These are phyloP conservation scores for Aspergillus pseudoviridinutans DNA, from an alignment of 2,329 filamentous ascomycete species.

Conservation along the genomic window DNA sequence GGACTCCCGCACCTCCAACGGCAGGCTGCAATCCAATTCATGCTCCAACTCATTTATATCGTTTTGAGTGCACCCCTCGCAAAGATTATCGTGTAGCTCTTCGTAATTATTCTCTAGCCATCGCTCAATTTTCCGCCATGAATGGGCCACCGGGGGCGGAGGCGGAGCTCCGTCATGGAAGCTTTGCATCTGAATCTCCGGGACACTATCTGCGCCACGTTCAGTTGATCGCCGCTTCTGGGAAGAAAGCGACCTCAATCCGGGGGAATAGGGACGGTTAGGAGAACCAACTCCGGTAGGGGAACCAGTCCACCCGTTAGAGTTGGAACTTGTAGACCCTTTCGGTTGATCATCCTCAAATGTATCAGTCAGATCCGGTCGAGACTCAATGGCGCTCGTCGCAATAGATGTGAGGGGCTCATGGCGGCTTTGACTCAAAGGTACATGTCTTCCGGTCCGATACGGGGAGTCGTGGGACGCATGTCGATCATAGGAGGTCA, in stretches of 20 bases:
- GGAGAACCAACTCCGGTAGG: slow-evolving; percentile 54
- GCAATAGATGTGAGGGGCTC: slow-evolving; percentile 81
- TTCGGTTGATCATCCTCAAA: slow-evolving; percentile 70
- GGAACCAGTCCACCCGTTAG: slow-evolving; percentile 59
- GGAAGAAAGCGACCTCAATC: slow-evolving; percentile 74
- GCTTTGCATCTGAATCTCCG: slow-evolving; percentile 94
- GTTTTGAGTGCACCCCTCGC: slow-evolving; percentile 87
- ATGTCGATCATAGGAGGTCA: slow-evolving; percentile 75
- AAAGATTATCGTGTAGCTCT: slow-evolving; percentile 88
- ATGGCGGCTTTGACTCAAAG: slow-evolving; percentile 76
- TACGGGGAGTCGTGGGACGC: slow-evolving; percentile 91
- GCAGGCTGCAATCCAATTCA: slow-evolving; percentile 88
- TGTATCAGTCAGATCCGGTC: slow-evolving; percentile 72
- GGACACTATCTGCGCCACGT: slow-evolving; percentile 63
- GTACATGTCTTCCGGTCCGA: slow-evolving; percentile 83
- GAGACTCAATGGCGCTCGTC: slow-evolving; percentile 80
- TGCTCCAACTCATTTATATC: slow-evolving; percentile 97
- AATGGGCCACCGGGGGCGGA: slow-evolving; percentile 79
- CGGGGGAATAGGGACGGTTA: slow-evolving; percentile 79
- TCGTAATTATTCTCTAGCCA: slow-evolving; percentile 96
- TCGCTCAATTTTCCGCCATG: slow-evolving; percentile 88
- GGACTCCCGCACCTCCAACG: slow-evolving; percentile 89
- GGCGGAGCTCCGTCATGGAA: slow-evolving; percentile 90
- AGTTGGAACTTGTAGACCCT: slow-evolving; percentile 52
- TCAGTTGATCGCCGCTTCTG: slow-evolving; percentile 57